Evolutionary conservation across 2,329 filamentous ascomycete genomes (phyloP).

Genomic region (Zopfia rhizophila): DNA sequence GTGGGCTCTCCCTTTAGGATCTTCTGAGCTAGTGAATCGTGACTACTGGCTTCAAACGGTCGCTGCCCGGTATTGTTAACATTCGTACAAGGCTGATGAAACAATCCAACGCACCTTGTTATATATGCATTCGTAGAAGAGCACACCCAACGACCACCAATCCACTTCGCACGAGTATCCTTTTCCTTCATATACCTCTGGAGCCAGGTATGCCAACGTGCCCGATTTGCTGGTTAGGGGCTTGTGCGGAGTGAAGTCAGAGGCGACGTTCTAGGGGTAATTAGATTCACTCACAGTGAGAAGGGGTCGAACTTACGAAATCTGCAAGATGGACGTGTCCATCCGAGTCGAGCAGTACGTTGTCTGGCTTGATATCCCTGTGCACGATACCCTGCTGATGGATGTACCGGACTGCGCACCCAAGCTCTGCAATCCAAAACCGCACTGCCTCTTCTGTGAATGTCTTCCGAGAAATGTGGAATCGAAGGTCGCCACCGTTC

Average conservation of each 20-base stretch:
- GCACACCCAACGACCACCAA: conserved; percentile 97
- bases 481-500: conserved; percentile 95
- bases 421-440: conserved; percentile 96
- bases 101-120: conserved; percentile 77
- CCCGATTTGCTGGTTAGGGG: conserved; percentile 94
- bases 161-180: conserved; percentile 93
- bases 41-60: conserved; percentile 90
- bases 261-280: conserved; percentile 84
- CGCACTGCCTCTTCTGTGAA: conserved; percentile 97
- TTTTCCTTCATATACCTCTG: conserved; percentile 90
- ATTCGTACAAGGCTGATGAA: not conserved
- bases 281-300: conserved; percentile 45
- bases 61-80: conserved; percentile 64
- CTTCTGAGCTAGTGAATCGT: conserved; percentile 80
- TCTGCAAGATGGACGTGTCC: conserved; percentile 94
- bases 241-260: conserved; percentile 85
- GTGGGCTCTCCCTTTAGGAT: conserved; percentile 85
- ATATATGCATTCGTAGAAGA: conserved; percentile 99
- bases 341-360: conserved; percentile 54
- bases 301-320: conserved; percentile 72
- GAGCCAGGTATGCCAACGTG: conserved; percentile 92
- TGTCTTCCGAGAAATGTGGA: conserved; percentile 97
- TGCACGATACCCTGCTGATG: conserved; percentile 56
- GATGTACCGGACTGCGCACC: conserved; percentile 78
- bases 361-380: conserved; percentile 56